Percentiles rank a stretch among this genome's conserved stretches.
These are phyloP conservation scores for Adansonia grandidieri DNA, from an alignment of 441 rosid genomes.

Conservation along the genomic window DNA sequence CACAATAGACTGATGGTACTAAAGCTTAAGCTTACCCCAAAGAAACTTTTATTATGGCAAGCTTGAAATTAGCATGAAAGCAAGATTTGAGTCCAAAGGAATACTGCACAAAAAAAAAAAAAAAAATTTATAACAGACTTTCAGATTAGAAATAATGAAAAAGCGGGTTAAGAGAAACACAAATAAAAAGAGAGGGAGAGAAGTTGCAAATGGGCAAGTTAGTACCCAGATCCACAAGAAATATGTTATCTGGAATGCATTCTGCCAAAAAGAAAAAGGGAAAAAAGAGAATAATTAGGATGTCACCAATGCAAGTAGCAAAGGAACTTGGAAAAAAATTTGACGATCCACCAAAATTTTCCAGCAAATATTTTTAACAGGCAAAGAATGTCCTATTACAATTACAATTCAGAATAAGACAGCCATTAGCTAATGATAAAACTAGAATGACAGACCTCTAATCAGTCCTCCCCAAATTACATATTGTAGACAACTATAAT, in stretches of 20 bases:
- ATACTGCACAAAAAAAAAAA: constrained; percentile 53
- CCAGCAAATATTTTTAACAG: neutral
- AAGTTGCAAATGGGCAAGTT: neutral
- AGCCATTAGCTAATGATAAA: neutral
- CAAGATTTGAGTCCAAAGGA: constrained; percentile 65
- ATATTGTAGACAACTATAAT: neutral
- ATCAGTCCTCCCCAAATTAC: neutral
- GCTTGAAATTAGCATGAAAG: constrained; percentile 62
- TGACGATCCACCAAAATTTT: neutral
- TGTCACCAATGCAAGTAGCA: neutral
- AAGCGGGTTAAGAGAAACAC: neutral
- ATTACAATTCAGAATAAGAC: neutral
- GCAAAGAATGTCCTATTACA: neutral
- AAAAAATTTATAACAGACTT: neutral
- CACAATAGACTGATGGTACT: neutral
- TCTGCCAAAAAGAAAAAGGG: constrained; percentile 44
- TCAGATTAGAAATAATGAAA: neutral
- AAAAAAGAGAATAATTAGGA: constrained; percentile 17
- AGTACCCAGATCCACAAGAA: constrained; percentile 89
- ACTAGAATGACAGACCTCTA: neutral
- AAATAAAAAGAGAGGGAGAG: neutral
- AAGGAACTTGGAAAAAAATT: neutral
- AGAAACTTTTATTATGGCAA: constrained; percentile 55
- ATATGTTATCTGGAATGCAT: constrained; percentile 89
- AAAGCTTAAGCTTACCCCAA: constrained; percentile 59